phyloP scores from a whole-genome alignment of 768 basidiomycete species.

The Tubosaeta sp. region DNA sequence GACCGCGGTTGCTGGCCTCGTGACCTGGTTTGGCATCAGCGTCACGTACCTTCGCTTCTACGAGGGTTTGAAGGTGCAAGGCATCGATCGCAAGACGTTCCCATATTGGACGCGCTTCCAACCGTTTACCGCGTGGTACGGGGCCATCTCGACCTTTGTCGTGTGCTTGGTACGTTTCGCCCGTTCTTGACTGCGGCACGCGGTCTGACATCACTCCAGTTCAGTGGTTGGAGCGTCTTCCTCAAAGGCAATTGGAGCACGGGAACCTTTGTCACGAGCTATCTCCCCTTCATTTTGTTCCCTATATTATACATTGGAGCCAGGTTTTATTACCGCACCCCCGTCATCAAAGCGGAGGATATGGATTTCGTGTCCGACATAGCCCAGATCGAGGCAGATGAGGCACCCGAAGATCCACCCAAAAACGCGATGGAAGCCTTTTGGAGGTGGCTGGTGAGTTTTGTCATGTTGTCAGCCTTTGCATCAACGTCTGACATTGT shows the following conservation, averaged over 20 bases:
- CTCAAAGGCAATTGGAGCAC: constrained; percentile 48
- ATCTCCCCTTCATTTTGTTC: constrained; percentile 68
- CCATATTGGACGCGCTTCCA: constrained; percentile 69
- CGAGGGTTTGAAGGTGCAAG: constrained; percentile 76
- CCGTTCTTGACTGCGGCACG: neutral
- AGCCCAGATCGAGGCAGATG: constrained; percentile 65
- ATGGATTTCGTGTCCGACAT: constrained; percentile 84
- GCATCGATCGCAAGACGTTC: constrained; percentile 62
- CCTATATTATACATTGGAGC: constrained; percentile 67
- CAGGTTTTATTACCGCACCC: constrained; percentile 38
- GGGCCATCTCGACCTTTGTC: constrained; percentile 32
- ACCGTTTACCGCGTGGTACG: constrained; percentile 68
- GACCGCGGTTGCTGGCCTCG: constrained; percentile 63
- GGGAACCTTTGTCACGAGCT: constrained; percentile 79
- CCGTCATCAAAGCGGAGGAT: constrained; percentile 41
- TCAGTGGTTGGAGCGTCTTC: constrained; percentile 51
- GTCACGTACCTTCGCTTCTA: constrained; percentile 82
- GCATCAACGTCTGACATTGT: constrained; percentile 1
- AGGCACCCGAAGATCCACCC: constrained; percentile 69
- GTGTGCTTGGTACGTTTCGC: constrained; percentile 56
- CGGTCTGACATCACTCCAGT: constrained; percentile 37
- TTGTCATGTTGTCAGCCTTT: neutral
- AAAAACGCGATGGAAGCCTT: constrained; percentile 62
- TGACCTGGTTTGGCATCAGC: constrained; percentile 80
- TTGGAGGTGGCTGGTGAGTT: constrained; percentile 76